Percentiles rank a stretch among this genome's conserved stretches.
phyloP scores from a whole-genome alignment of 2,329 filamentous ascomycete genomes.

The Aspergillus japonicus region DNA sequence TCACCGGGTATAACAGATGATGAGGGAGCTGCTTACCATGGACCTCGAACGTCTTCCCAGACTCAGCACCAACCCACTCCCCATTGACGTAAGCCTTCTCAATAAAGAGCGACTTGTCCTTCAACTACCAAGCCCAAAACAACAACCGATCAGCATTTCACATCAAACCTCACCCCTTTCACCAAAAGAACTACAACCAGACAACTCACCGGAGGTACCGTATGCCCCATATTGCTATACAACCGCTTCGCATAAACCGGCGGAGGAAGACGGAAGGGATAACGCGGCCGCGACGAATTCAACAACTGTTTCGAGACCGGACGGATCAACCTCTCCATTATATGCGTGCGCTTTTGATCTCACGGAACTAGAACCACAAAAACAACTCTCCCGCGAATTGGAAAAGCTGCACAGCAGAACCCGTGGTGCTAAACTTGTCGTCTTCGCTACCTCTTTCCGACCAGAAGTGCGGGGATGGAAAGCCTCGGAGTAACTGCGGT shows the following conservation, averaged over 20 bases:
- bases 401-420: no score
- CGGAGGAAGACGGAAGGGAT: conserved; percentile 36
- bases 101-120: conserved; percentile 79
- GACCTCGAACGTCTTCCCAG: conserved; percentile 89
- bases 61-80: conserved; percentile 82
- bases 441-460: background rate
- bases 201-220: conserved; percentile 38
- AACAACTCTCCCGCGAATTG: no score
- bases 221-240: conserved; percentile 42
- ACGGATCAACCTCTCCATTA: conserved; percentile 38
- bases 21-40: conserved; percentile 50
- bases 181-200: background rate
- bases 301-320: conserved; percentile 38
- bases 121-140: conserved; percentile 55
- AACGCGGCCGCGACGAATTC: conserved; percentile 34
- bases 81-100: conserved; percentile 85
- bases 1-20: no score
- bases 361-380: no score
- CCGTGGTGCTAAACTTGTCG: no score
- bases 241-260: conserved; percentile 35
- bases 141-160: background rate
- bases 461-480: background rate
- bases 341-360: background rate
- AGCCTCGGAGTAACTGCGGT: background rate
- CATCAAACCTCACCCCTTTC: background rate